Conservation (phyloP, 768 basidiomycete species). For the Leucocoprinus sp. region DNA sequence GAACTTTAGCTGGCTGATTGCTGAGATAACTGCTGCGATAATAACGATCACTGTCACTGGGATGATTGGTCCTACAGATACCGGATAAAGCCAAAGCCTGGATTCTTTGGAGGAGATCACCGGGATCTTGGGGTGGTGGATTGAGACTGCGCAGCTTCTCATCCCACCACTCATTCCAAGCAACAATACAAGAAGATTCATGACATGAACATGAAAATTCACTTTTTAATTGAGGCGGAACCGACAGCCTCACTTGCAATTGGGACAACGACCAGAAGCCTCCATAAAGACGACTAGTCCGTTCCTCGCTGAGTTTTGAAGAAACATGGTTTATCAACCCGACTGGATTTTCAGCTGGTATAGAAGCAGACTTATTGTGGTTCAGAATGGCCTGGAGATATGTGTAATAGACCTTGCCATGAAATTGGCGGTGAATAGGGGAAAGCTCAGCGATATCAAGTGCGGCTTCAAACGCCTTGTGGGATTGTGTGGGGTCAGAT, state of each 20-base stretch:
- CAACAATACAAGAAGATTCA: background rate
- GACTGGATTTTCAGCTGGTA: background rate
- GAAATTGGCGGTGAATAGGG: background rate
- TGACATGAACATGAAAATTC: background rate
- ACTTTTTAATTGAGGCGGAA: background rate
- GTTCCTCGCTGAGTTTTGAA: background rate
- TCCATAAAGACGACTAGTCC: background rate
- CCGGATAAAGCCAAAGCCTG: background rate
- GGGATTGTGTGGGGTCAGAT: too few relatives aligned
- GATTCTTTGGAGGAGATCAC: background rate
- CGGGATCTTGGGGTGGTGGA: background rate
- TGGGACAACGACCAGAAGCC: background rate
- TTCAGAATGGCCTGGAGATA: background rate
- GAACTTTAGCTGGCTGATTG: background rate
- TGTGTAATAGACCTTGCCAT: background rate
- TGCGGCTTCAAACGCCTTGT: background rate
- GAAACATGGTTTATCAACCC: background rate
- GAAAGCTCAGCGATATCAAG: background rate
- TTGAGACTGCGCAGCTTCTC: background rate
- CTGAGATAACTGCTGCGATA: too few relatives aligned
- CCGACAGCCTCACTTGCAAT: background rate
- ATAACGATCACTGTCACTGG: too few relatives aligned
- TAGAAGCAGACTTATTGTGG: background rate
- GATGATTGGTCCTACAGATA: too few relatives aligned
- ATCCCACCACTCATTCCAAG: background rate